phyloP scores from a whole-genome alignment of 2,329 filamentous ascomycete genomes.

The Fusarium avenaceum region DNA sequence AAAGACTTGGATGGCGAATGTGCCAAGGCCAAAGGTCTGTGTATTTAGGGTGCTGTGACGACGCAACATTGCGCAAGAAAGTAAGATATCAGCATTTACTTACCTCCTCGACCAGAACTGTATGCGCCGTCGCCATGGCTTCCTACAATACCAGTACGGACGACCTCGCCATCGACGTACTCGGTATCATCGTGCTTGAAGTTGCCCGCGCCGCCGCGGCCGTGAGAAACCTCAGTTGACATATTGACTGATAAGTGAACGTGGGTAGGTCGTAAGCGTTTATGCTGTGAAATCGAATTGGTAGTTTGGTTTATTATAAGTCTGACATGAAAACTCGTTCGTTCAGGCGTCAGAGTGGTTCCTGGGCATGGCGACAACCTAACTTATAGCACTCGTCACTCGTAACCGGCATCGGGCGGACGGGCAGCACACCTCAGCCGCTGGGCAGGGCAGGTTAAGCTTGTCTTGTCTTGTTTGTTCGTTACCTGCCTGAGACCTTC shows the following conservation, averaged over 20 bases:
- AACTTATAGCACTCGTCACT: conserved; percentile 44
- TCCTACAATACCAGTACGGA: conserved; percentile 66
- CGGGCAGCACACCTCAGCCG: conserved; percentile 23
- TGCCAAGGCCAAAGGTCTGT: not conserved
- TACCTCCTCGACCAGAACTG: conserved; percentile 72
- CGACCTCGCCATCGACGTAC: conserved; percentile 74
- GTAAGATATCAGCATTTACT: conserved; percentile 37
- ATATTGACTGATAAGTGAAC: conserved; percentile 46
- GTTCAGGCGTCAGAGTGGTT: conserved; percentile 29
- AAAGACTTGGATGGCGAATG: not conserved
- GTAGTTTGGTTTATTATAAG: conserved; percentile 2
- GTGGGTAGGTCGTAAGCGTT: conserved; percentile 2
- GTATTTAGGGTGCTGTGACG: not conserved
- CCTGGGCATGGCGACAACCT: conserved; percentile 46
- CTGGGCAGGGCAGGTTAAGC: conserved; percentile 37
- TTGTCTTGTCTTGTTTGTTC: conserved; percentile 30
- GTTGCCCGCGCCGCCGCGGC: conserved; percentile 73
- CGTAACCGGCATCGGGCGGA: conserved; percentile 17
- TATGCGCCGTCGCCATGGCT: conserved; percentile 71
- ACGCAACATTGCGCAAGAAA: not conserved
- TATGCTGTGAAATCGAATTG: not conserved
- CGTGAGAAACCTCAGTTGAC: conserved; percentile 68
- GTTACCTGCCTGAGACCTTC: conserved; percentile 17
- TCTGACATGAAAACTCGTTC: conserved; percentile 26
- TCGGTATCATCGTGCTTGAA: conserved; percentile 69